These are phyloP conservation scores for Rhododendron simsii DNA, from an alignment of 148 eudicot genomes.

Conservation along the genomic window DNA sequence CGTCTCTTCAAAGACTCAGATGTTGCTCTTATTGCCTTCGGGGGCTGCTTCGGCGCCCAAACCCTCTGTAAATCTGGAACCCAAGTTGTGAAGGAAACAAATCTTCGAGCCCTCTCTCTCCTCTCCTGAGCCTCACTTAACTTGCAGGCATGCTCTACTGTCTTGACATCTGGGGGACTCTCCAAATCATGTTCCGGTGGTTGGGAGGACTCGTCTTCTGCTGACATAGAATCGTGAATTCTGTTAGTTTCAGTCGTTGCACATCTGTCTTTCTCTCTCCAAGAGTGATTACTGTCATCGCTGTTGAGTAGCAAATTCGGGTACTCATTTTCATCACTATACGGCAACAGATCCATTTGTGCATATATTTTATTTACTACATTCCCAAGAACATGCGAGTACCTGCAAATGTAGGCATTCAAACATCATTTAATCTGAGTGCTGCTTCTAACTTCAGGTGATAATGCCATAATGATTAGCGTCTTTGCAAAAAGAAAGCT, in stretches of 20 bases:
- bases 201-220: constrained; percentile 52
- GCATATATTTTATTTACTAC: constrained; percentile 53
- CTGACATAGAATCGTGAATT: constrained; percentile 44
- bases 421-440: not conserved
- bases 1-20: constrained; percentile 33
- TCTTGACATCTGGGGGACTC: constrained; percentile 21
- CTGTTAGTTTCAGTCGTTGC: constrained; percentile 30
- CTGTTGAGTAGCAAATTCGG: constrained; percentile 63
- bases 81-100: constrained; percentile 53
- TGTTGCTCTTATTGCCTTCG: constrained; percentile 37
- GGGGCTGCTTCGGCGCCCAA: constrained; percentile 80
- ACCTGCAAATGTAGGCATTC: constrained; percentile 45
- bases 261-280: constrained; percentile 37
- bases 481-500: not conserved
- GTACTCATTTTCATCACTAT: constrained; percentile 68
- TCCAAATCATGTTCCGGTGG: constrained; percentile 24
- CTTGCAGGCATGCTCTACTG: constrained; percentile 41
- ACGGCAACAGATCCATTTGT: constrained; percentile 74
- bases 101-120: constrained; percentile 65
- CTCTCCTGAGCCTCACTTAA: constrained; percentile 66
- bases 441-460: constrained; percentile 1
- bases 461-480: not conserved
- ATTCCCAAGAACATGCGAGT: constrained; percentile 48
- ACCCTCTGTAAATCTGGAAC: constrained; percentile 84
- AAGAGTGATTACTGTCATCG: constrained; percentile 89